A percentile compares a stretch with the other conserved stretches of the same genome.
Conservation (phyloP, 2,329 filamentous ascomycete species). For the Paecilomyces dactylethromorphus region DNA sequence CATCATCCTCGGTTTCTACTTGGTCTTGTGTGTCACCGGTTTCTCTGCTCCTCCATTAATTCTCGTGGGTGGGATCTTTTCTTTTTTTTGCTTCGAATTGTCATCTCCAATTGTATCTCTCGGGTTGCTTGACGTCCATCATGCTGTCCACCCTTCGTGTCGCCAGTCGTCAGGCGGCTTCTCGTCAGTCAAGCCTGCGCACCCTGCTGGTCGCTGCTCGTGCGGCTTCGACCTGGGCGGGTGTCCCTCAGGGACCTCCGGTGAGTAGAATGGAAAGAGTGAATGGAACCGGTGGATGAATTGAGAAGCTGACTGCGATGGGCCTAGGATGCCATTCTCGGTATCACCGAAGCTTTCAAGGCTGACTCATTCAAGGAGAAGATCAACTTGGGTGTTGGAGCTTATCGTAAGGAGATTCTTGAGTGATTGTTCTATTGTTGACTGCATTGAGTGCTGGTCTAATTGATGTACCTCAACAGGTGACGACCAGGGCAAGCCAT, state of each 20-base stretch:
- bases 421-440: background rate
- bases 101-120: background rate
- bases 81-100: background rate
- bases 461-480: constrained; percentile 20
- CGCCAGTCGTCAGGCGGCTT: constrained; percentile 34
- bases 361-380: constrained; percentile 88
- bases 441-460: background rate
- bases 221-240: constrained; percentile 78
- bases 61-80: background rate
- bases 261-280: constrained; percentile 49
- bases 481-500: constrained; percentile 96
- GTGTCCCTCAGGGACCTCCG: constrained; percentile 88
- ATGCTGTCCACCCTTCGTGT: constrained; percentile 45
- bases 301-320: constrained; percentile 7
- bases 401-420: constrained; percentile 62
- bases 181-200: constrained; percentile 33
- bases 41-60: background rate
- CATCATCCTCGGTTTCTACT: background rate
- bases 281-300: constrained; percentile 13
- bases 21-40: background rate
- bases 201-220: constrained; percentile 40
- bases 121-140: constrained; percentile 6
- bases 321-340: constrained; percentile 40
- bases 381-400: constrained; percentile 97
- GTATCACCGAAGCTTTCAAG: constrained; percentile 96